A percentile compares a stretch with the other conserved stretches of the same genome.
Evolutionary conservation across 1,284 basidiomycete species (phyloP).

Genomic region (Cutaneotrichosporon dermatis): DNA sequence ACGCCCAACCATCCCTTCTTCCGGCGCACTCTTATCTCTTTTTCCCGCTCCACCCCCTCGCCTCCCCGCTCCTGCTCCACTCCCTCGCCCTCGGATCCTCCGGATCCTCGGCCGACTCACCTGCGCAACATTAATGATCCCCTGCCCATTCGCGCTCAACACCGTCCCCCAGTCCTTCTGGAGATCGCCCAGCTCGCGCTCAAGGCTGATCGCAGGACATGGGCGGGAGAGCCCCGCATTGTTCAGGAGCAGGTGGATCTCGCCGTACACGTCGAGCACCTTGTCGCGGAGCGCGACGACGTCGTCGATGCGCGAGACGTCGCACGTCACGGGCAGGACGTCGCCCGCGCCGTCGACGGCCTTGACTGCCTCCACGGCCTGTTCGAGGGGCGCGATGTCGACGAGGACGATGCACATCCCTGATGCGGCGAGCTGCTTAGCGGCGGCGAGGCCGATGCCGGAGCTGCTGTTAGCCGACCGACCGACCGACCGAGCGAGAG

Average conservation of each 20-base stretch:
- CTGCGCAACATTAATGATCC: conserved; percentile 72
- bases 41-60: too few species aligned
- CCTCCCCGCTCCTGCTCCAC: too few species aligned
- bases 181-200: conserved; percentile 50
- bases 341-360: conserved; percentile 56
- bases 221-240: conserved; percentile 54
- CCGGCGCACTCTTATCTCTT: too few species aligned
- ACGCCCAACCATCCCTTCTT: too few species aligned
- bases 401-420: conserved; percentile 78
- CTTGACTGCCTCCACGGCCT: conserved; percentile 58
- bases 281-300: conserved; percentile 67
- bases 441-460: conserved; percentile 80
- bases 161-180: conserved; percentile 68
- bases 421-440: conserved; percentile 64
- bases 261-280: conserved; percentile 81
- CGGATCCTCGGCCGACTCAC: neutral
- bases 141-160: conserved; percentile 67
- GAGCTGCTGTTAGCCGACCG: conserved; percentile 28
- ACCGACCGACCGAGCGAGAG: too few species aligned
- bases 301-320: conserved; percentile 69
- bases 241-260: conserved; percentile 84
- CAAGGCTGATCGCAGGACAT: conserved; percentile 40
- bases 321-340: conserved; percentile 60
- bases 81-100: too few species aligned
- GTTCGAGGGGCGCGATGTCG: conserved; percentile 59